These are phyloP conservation scores for Boechera retrofracta DNA, from an alignment of 345 rosid species.

Conservation along the genomic window DNA sequence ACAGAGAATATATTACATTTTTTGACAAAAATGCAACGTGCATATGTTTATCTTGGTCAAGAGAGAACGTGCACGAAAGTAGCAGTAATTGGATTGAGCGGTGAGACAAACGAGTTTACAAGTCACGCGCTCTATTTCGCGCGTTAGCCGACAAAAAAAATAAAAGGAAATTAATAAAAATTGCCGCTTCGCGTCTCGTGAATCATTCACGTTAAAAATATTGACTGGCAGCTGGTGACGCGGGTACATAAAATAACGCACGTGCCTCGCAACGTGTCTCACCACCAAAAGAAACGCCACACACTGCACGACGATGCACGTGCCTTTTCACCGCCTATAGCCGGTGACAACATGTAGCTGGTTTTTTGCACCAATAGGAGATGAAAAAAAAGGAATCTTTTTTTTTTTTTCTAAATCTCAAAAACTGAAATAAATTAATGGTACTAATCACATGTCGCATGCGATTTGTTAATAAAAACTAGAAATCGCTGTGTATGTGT, in stretches of 20 bases:
- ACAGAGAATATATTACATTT: neutral
- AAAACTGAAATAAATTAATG: constrained; percentile 17
- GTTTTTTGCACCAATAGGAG: constrained; percentile 34
- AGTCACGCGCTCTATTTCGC: neutral
- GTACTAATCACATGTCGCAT: constrained; percentile 44
- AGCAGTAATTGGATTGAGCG: neutral
- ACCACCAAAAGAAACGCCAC: constrained; percentile 17
- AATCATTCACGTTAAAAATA: constrained; percentile 30
- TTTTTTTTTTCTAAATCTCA: neutral
- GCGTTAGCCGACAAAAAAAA: constrained; percentile 21
- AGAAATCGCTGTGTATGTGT: constrained; percentile 24
- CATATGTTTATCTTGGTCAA: constrained; percentile 30
- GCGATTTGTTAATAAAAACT: constrained; percentile 39
- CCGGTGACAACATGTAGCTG: constrained; percentile 32
- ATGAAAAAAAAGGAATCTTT: constrained; percentile 33
- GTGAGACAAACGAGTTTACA: neutral
- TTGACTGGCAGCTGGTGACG: constrained; percentile 36
- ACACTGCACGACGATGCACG: constrained; percentile 42
- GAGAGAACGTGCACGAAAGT: constrained; percentile 45
- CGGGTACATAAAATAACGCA: constrained; percentile 29
- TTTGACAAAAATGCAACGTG: constrained; percentile 14
- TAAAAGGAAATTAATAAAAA: neutral
- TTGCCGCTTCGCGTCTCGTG: constrained; percentile 40
- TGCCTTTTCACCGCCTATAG: constrained; percentile 47
- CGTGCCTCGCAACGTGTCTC: constrained; percentile 35